Evolutionary conservation across 129 eudicot genomes (phyloP), one percentile per base, ranked within the genome.

Genomic region (Rutidosis leptorrhynchoides): DNA sequence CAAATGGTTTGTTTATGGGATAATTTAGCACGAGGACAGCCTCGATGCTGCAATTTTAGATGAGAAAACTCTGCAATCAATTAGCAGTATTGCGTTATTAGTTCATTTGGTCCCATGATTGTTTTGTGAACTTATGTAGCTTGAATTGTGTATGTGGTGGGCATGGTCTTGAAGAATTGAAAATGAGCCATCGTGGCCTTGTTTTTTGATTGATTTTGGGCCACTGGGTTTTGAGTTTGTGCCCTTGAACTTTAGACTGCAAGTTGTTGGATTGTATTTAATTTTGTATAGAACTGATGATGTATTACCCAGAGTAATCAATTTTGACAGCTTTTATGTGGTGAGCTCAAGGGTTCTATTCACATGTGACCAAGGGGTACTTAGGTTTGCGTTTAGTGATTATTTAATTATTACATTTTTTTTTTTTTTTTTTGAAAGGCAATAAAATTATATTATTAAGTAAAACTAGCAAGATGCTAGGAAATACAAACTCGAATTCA

Each of bases 1-100:
- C 98, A 93, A 60, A 93, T 93, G 98, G 61, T 88, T 11, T 93
- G 98, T 78, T 73, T 93, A 26, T 93, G 98, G 98, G 85, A 83
- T 73, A 86, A 93, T 64, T 74, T 93, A 72, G 78, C 74, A 6
- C 82, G 86, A 70, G 96, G 98, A n/a, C 83, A 80, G 19, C 81
- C 96, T 48, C 85, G 55, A 23, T 93, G 98, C 79, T 93, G 98
- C 77, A 88, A 93, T 70, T 88, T 76, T 83, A 61, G 80, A 57
- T 45, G 63, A 72, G 26, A 63, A 28, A 20, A 40, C 35, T 30
- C 42, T 16, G 51, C 27, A 37, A 16, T 49, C 11, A 30, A 15
- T 49, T 61, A 21, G 40, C 27, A 32, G 29, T 25, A 16, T 62
- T 49, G 65, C 48, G 12, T 56, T 49, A 14, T 69, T 40, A 22